Percentiles rank a stretch among this genome's conserved stretches.
Conservation (phyloP, 1,284 basidiomycete genomes). For the Sporisorium graminicola region DNA sequence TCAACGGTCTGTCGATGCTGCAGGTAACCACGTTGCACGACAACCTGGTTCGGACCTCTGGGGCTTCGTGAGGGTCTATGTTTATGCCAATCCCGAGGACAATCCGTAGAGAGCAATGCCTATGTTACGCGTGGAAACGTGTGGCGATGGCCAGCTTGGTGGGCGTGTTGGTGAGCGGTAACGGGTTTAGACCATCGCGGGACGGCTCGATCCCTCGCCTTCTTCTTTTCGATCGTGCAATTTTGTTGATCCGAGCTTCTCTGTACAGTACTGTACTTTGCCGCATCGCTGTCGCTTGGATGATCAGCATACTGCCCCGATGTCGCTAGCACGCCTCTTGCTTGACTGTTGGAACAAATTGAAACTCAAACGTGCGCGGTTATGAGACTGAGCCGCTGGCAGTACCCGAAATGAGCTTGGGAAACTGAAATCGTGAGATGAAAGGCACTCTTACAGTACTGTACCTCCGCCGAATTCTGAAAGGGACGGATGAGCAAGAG, state of each 20-base stretch:
- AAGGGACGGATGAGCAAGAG: not conserved
- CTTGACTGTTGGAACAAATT: not conserved
- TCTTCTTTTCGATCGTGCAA: not conserved
- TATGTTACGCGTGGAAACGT: not conserved
- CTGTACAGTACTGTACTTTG: not conserved
- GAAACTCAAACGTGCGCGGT: not conserved
- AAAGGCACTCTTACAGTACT: too few relatives aligned
- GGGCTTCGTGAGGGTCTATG: not conserved
- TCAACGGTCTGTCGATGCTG: not conserved
- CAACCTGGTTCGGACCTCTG: not conserved
- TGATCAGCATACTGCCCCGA: not conserved
- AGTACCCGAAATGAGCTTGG: not conserved
- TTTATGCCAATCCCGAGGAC: not conserved
- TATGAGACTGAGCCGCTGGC: not conserved
- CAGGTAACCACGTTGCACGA: not conserved
- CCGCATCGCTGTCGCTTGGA: not conserved
- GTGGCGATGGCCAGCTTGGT: not conserved
- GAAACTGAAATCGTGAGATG: not conserved
- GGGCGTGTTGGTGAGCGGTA: too few relatives aligned
- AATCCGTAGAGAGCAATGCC: not conserved
- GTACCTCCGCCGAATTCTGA: too few relatives aligned
- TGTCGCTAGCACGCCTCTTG: not conserved
- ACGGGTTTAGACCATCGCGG: not conserved
- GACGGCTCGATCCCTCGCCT: not conserved
- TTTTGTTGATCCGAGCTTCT: not conserved